Percentiles rank a stretch among this genome's conserved stretches.
Conservation (phyloP, 2,329 filamentous ascomycete species). For the Phialocephala subalpina region DNA sequence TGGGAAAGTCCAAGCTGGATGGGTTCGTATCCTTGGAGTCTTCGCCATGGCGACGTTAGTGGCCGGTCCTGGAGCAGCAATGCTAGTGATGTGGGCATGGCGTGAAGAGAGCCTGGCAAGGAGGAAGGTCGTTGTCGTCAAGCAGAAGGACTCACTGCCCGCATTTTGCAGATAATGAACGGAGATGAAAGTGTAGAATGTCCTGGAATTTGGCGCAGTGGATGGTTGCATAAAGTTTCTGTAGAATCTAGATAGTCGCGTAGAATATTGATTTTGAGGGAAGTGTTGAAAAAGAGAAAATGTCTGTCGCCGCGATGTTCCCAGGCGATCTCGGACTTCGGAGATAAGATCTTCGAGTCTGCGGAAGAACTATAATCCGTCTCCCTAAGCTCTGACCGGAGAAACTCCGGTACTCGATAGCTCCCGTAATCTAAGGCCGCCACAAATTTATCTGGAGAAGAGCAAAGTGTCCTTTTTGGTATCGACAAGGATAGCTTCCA, state of each 20-base stretch:
- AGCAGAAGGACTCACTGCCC: background rate
- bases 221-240: no score
- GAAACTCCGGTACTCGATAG: background rate
- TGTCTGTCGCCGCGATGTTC: no score
- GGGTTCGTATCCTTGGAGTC: conserved; percentile 35
- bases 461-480: conserved; percentile 42
- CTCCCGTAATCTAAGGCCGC: background rate
- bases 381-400: background rate
- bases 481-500: conserved; percentile 33
- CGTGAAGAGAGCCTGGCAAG: conserved; percentile 46
- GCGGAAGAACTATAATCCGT: background rate
- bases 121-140: background rate
- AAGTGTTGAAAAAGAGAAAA: no score
- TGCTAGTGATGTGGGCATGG: conserved; percentile 44
- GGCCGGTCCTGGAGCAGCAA: conserved; percentile 43
- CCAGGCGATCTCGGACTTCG: background rate
- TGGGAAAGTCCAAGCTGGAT: conserved; percentile 39
- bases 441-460: conserved; percentile 11
- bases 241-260: no score
- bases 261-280: no score
- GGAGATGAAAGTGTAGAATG: no score
- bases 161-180: background rate
- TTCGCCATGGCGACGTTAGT: conserved; percentile 32
- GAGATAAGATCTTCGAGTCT: background rate
- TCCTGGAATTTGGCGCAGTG: no score